Conservation (phyloP, 495 filamentous ascomycete species). For the Talaromyces proteolyticus region DNA sequence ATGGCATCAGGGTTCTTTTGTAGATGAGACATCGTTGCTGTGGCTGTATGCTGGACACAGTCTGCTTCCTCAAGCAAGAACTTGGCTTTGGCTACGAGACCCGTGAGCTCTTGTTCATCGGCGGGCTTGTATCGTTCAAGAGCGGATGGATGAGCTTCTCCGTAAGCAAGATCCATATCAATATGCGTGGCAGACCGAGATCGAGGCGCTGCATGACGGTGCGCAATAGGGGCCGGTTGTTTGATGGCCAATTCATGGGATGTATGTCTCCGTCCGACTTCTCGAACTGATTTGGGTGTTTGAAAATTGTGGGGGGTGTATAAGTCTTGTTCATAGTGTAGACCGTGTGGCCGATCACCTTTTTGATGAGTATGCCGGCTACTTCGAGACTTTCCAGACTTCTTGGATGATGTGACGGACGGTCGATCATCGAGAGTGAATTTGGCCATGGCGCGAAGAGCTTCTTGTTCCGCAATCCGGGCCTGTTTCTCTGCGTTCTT, state of each 20-base stretch:
- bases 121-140: slow-evolving; percentile 25
- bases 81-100: slow-evolving; percentile 64
- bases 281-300: slow-evolving; percentile 2
- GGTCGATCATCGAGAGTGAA: slow-evolving; percentile 43
- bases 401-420: slow-evolving; percentile 37
- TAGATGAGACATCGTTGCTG: slow-evolving; percentile 75
- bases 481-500: slow-evolving; percentile 51
- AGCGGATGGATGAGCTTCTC: slow-evolving; percentile 40
- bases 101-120: slow-evolving; percentile 55
- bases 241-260: slow-evolving; percentile 29
- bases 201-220: slow-evolving; percentile 21
- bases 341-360: not conserved
- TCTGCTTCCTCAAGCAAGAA: slow-evolving; percentile 74
- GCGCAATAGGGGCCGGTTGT: slow-evolving; percentile 16
- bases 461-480: slow-evolving; percentile 15
- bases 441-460: slow-evolving; percentile 35
- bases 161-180: slow-evolving; percentile 88
- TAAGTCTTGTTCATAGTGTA: slow-evolving; percentile 27
- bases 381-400: slow-evolving; percentile 12
- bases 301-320: not conserved
- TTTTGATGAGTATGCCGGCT: not conserved
- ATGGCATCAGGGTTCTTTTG: slow-evolving; percentile 91
- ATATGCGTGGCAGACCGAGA: slow-evolving; percentile 54
- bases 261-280: slow-evolving; percentile 41
- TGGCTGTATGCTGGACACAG: slow-evolving; percentile 80